phyloP scores from a whole-genome alignment of 495 filamentous ascomycete genomes.

The Hypoxylon fuscum region DNA sequence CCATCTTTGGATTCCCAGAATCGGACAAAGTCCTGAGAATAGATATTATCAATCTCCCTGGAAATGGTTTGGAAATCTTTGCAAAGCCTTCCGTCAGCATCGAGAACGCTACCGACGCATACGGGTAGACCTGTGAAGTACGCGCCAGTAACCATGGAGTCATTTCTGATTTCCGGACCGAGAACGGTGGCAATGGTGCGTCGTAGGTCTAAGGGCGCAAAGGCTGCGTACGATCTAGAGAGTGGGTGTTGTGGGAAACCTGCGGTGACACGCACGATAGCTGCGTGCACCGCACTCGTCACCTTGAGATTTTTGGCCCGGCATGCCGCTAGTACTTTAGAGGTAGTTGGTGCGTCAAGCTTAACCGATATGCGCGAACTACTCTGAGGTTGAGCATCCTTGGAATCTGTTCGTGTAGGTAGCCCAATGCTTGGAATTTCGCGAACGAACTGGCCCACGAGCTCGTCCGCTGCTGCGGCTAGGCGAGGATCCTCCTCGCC shows the following conservation, averaged over 20 bases:
- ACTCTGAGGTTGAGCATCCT: not conserved
- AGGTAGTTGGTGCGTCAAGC: not conserved
- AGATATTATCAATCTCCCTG: conserved; percentile 11
- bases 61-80: conserved; percentile 25
- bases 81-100: not conserved
- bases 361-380: not conserved
- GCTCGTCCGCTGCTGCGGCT: conserved; percentile 3
- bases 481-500: not conserved
- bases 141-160: conserved; percentile 5
- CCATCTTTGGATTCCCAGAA: conserved; percentile 1
- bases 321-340: conserved; percentile 12
- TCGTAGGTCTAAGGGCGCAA: conserved; percentile 36
- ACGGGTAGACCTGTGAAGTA: conserved; percentile 38
- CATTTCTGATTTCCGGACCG: conserved; percentile 6
- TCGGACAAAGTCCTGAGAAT: conserved; percentile 1
- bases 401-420: conserved; percentile 3
- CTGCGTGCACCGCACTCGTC: conserved; percentile 34
- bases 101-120: conserved; percentile 28
- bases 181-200: conserved; percentile 1
- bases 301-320: conserved; percentile 14
- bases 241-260: conserved; percentile 17
- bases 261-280: conserved; percentile 29
- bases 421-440: conserved; percentile 21
- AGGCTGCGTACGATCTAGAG: conserved; percentile 15
- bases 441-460: conserved; percentile 1